Conservation (phyloP, 257 asterid genomes). For the Petunia secreta region DNA sequence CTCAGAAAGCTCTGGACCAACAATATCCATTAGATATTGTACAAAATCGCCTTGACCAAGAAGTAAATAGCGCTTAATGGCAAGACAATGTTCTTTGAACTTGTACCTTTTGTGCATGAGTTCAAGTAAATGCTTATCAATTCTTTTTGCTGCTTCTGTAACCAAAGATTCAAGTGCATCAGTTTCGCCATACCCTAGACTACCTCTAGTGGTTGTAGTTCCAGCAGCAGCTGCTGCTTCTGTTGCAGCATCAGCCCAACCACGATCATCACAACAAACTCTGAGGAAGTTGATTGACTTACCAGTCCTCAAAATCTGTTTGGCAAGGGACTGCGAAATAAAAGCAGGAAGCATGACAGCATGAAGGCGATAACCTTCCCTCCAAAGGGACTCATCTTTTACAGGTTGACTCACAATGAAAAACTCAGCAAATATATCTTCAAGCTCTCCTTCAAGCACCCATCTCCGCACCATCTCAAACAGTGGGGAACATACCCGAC, state of each 20-base stretch:
- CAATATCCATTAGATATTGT: conserved; percentile 94
- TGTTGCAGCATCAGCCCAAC: conserved; percentile 93
- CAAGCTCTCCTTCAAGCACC: conserved; percentile 99
- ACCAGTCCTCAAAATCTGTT: conserved; percentile 91
- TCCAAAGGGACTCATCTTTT: conserved; percentile 97
- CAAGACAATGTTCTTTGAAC: conserved; percentile 97
- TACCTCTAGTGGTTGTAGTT: conserved; percentile 86
- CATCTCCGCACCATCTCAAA: conserved; percentile 99
- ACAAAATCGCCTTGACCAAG: conserved; percentile 99
- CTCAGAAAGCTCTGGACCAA: conserved; percentile 93
- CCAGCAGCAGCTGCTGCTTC: conserved; percentile 97
- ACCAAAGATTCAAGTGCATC: conserved; percentile 96
- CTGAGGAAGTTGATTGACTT: conserved; percentile 94
- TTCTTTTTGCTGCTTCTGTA: conserved; percentile 89
- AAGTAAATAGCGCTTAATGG: conserved; percentile 92
- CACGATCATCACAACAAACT: conserved; percentile 96
- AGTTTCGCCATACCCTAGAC: conserved; percentile 93
- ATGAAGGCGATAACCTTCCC: conserved; percentile 93
- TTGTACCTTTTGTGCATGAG: conserved; percentile 77
- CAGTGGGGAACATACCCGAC: conserved; percentile 93
- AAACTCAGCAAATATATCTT: conserved; percentile 88
- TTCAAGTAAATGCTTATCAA: conserved; percentile 86
- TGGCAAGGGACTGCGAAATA: conserved; percentile 90
- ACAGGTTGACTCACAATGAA: conserved; percentile 90
- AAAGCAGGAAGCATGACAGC: conserved; percentile 92